Conservation (phyloP, 176 grass and related monocot genomes). For the Oryza nivara region DNA sequence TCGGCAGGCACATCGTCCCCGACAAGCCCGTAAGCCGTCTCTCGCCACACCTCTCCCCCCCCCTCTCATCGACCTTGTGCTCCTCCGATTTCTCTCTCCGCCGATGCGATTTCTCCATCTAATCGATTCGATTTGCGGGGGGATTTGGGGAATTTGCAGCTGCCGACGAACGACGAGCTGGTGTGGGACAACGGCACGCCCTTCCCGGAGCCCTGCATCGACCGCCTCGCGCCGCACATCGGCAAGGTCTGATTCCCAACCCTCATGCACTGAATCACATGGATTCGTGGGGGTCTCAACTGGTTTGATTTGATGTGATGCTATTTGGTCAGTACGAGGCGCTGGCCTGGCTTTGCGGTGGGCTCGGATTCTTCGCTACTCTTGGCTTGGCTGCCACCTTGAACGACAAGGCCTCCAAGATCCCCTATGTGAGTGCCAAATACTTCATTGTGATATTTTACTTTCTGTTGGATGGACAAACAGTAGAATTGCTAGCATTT, state of each 20-base stretch:
- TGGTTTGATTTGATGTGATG: too few species aligned
- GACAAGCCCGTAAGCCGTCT: conserved; percentile 74
- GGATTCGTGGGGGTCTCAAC: too few species aligned
- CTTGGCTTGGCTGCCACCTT: conserved; percentile 61
- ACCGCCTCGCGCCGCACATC: conserved; percentile 87
- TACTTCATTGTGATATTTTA: background rate
- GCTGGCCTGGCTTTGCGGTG: conserved; percentile 91
- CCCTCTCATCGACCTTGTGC: background rate
- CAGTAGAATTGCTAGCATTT: background rate
- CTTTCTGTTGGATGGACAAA: background rate
- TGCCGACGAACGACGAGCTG: conserved; percentile 72
- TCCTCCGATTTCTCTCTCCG: background rate
- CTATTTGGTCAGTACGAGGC: conserved; percentile 67
- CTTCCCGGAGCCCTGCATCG: conserved; percentile 90
- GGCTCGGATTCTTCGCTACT: conserved; percentile 73
- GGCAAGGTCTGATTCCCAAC: conserved; percentile 62
- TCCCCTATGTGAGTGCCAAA: conserved; percentile 77
- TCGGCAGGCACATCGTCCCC: conserved; percentile 91
- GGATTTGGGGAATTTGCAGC: conserved; percentile 42
- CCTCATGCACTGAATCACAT: too few species aligned
- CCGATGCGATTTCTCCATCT: background rate
- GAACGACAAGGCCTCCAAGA: conserved; percentile 94
- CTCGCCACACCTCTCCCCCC: background rate
- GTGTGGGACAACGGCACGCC: conserved; percentile 97
- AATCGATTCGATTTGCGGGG: conserved; percentile 19